These are phyloP conservation scores for Obba rivulosa DNA, from an alignment of 768 basidiomycete species.

Conservation along the genomic window DNA sequence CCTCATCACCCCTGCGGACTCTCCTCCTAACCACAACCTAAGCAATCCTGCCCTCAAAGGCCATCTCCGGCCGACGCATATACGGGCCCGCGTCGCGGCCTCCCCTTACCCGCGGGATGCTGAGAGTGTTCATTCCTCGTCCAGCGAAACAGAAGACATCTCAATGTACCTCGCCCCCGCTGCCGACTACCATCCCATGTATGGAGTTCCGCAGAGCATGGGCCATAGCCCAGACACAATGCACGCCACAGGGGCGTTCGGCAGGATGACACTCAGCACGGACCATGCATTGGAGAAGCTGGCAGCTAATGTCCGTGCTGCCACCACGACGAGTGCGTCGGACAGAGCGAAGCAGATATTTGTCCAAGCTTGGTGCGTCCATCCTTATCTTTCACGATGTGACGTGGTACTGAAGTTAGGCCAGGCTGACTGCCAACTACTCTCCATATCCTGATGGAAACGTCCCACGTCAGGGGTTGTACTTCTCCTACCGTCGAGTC, in stretches of 20 bases:
- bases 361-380: constrained; percentile 81
- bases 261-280: constrained; percentile 67
- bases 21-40: constrained; percentile 72
- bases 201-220: constrained; percentile 33
- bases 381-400: constrained; percentile 5
- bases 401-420: neutral
- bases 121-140: constrained; percentile 82
- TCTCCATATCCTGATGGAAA: constrained; percentile 90
- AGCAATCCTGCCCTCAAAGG: constrained; percentile 73
- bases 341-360: constrained; percentile 91
- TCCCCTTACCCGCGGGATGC: constrained; percentile 85
- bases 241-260: constrained; percentile 69
- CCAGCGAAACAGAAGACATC: constrained; percentile 85
- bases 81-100: constrained; percentile 73
- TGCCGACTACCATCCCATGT: constrained; percentile 65
- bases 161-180: constrained; percentile 63
- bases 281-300: constrained; percentile 83
- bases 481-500: constrained; percentile 86
- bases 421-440: constrained; percentile 84
- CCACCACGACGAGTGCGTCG: constrained; percentile 87
- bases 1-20: constrained; percentile 46
- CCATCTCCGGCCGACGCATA: constrained; percentile 69
- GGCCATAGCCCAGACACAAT: constrained; percentile 37
- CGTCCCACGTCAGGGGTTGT: constrained; percentile 89
- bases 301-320: constrained; percentile 80